These are phyloP conservation scores for Puccinia brachypodii DNA, from an alignment of 1,284 basidiomycete genomes.

Conservation along the genomic window DNA sequence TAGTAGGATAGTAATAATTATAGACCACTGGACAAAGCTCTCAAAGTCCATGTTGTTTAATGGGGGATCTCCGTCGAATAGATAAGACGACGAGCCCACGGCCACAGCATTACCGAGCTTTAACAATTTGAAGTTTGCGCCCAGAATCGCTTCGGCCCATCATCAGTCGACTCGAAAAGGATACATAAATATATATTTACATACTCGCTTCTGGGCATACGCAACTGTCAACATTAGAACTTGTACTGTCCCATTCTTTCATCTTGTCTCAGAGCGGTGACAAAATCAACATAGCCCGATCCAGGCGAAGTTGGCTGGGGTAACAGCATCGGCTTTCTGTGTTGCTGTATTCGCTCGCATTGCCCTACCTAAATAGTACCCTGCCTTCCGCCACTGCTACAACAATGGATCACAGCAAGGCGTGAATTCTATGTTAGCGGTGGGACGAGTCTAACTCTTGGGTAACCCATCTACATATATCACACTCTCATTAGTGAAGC, in stretches of 20 bases:
- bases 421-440: not conserved
- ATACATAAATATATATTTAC: too few species aligned
- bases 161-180: not conserved
- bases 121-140: not conserved
- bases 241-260: not conserved
- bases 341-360: not conserved
- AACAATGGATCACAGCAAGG: not conserved
- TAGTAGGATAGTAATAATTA: too few species aligned
- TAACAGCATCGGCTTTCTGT: not conserved
- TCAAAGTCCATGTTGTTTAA: not conserved
- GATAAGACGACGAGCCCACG: not conserved
- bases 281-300: not conserved
- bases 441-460: not conserved
- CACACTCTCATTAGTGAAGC: not conserved
- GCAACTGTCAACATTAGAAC: not conserved
- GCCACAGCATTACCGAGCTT: not conserved
- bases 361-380: not conserved
- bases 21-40: too few species aligned
- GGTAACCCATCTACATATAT: not conserved
- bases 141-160: not conserved
- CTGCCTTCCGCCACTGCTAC: not conserved
- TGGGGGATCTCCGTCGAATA: slow-evolving; percentile 12
- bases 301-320: not conserved
- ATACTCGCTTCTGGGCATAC: not conserved
- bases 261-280: not conserved